Evolutionary conservation across 208 protist species (phyloP), one percentile per base, ranked within the genome.

Genomic region (Wallacemonas rigidus): DNA sequence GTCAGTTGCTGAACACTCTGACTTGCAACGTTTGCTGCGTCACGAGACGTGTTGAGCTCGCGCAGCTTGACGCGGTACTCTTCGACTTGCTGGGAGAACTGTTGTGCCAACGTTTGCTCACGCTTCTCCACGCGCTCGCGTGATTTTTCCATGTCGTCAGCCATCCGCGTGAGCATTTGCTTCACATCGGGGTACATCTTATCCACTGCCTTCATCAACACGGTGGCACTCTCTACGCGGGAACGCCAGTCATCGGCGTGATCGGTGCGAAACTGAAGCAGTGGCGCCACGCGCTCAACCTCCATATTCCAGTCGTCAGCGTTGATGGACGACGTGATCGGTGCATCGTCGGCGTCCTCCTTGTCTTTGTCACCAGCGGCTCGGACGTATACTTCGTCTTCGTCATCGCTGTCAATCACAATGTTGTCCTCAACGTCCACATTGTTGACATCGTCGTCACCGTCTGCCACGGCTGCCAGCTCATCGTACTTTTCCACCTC

Each of bases 121-220:
- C 93, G 86, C 69, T 95, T 97, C 65, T 97, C 87, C 51, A 97
- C 93, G n/a, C 87, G 80, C 67, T 97, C 90, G 17, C 80, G 82
- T 1, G 90, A 82, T 60, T 95, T 97, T 47, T 93, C 87, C 81
- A 97, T 90, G 69, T 97, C 90, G 39, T 94, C 86, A 7, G 62
- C 76, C 36, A 95, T 79, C 36, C 89, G 79, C 68, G 90, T 82
- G 17, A 97, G 85, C 87, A 93, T 91, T 76, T 86, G 84, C 71
- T 84, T 93, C 35, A 95, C 91, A 17, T 95, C 91, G 15, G 93
- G 93, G 72, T 95, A 97, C 86, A 97, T 94, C 57, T 90, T 93
- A 39, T 95, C 90, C 15, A 97, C 87, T 35, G 88, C 89, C 64
- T 93, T 95, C 12, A 97, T 71, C 9, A 97, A 77, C 72, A 94